phyloP scores from a whole-genome alignment of 2,329 filamentous ascomycete species.

The Tolypocladium nubicola region DNA sequence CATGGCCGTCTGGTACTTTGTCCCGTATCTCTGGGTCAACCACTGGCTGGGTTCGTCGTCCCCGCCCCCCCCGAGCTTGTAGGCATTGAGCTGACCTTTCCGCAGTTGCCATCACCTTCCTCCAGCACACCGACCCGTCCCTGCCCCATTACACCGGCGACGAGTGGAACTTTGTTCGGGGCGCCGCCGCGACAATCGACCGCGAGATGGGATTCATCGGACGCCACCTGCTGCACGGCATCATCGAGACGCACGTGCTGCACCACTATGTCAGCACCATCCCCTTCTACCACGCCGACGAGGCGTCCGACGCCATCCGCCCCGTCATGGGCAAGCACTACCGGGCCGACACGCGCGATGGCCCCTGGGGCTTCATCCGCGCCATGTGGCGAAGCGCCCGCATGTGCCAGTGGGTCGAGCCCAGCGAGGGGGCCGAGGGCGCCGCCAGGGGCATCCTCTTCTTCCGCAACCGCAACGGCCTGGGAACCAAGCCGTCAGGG shows the following conservation, averaged over 20 bases:
- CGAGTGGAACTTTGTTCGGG: slow-evolving; percentile 87
- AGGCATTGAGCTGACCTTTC: slow-evolving; percentile 11
- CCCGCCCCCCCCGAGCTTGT: neutral
- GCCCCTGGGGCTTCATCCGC: slow-evolving; percentile 71
- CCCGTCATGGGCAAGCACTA: slow-evolving; percentile 93
- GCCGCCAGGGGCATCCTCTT: slow-evolving; percentile 80
- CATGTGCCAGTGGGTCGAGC: slow-evolving; percentile 96
- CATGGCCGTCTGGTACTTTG: slow-evolving; percentile 85
- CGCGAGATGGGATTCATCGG: slow-evolving; percentile 96
- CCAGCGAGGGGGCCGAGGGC: slow-evolving; percentile 68
- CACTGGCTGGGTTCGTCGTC: slow-evolving; percentile 84
- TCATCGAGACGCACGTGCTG: slow-evolving; percentile 94
- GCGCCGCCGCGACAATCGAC: slow-evolving; percentile 90
- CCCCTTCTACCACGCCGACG: slow-evolving; percentile 92
- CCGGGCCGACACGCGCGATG: slow-evolving; percentile 68
- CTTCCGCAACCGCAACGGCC: slow-evolving; percentile 88
- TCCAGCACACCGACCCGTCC: slow-evolving; percentile 92
- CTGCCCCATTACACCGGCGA: slow-evolving; percentile 84
- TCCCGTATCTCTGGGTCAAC: slow-evolving; percentile 96
- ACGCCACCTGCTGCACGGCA: slow-evolving; percentile 82
- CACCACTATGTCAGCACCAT: slow-evolving; percentile 97
- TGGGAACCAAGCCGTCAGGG: slow-evolving; percentile 45
- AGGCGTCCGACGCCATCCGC: slow-evolving; percentile 90
- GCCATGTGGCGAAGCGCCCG: slow-evolving; percentile 73
- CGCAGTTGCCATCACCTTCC: slow-evolving; percentile 90